phyloP scores from a whole-genome alignment of 2,329 filamentous ascomycete species.

The Talaromyces marneffei region DNA sequence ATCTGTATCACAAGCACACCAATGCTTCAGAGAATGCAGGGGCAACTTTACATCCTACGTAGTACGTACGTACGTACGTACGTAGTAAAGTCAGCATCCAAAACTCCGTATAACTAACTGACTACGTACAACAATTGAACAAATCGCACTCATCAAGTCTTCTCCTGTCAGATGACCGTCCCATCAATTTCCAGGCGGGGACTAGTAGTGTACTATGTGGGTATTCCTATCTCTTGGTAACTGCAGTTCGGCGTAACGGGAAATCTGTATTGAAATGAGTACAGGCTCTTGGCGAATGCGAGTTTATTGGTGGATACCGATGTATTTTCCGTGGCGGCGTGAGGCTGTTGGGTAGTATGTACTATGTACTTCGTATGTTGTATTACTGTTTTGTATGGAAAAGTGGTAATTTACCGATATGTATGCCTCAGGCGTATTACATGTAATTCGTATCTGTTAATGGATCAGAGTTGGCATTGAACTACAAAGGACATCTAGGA shows the following conservation, averaged over 20 bases:
- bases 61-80: no score
- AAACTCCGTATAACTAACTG: not conserved
- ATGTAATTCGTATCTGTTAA: not conserved
- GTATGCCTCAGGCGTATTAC: not conserved
- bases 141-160: not conserved
- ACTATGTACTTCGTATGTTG: no score
- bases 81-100: not conserved
- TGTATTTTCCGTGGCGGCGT: not conserved
- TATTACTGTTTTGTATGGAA: not conserved
- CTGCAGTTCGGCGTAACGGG: not conserved
- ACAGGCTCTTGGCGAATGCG: not conserved
- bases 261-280: not conserved
- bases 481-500: no score
- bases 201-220: not conserved
- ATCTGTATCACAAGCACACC: not conserved
- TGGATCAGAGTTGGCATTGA: not conserved
- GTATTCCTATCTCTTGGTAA: not conserved
- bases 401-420: not conserved
- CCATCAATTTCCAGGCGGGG: not conserved
- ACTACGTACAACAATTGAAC: not conserved
- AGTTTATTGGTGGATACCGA: not conserved
- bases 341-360: not conserved
- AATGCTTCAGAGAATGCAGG: not conserved
- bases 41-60: not conserved
- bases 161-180: constrained; percentile 1